Base-by-base conservation (phyloP, 2,329 filamentous ascomycete genomes). In the Nemania diffusa region DNA sequence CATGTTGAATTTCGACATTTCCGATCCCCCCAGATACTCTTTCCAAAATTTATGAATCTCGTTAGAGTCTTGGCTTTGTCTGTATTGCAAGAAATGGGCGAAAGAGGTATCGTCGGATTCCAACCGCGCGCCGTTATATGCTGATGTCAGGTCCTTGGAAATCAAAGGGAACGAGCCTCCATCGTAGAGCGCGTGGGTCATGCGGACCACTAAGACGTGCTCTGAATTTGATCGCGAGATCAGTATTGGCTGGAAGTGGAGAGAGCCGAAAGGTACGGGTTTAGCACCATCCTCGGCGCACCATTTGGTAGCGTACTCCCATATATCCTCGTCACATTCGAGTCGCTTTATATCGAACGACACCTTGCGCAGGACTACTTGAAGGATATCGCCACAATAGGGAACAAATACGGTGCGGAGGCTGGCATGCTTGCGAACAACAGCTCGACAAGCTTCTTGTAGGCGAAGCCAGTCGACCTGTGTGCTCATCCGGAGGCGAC, bases 181-280 rank as follows among this genome's bases (percentile, higher is more conserved):
- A 40, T 67, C 64, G 22, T 62, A 67, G n/a, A 29, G 64, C 24
- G 64, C 64, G 7, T 67, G 64, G 1, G 59, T 67, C 59, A 63
- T 59, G 8, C 64, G 64, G n/a, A 67, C 1, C 1, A 63, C 32
- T 1, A 67, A 27, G 5, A 67, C 26, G 26, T 67, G 55, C 2
- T 63, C 64, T 2, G 57, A 40, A 8, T 56, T 20, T 2, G 58
- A 67, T 32, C 59, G 64, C 15, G 64, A 62, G 11, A 67, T 50
- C 17, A 67, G 22, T 15, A 22, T 32, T 34, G 64, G 58, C 50
- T 50, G 59, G 59, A 67, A 67, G 17, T 58, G 46, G 6, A 67
- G 55, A 42, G 58, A 55, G 46, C 64, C 64, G 20, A 59, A 51
- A 6, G 64, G 53, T 8, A 62, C 53, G 5, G 58, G 52, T 11